Percentiles rank a stretch among this genome's conserved stretches.
Conservation (phyloP, 805 yeast species). For the Hanseniaspora taiwanica region DNA sequence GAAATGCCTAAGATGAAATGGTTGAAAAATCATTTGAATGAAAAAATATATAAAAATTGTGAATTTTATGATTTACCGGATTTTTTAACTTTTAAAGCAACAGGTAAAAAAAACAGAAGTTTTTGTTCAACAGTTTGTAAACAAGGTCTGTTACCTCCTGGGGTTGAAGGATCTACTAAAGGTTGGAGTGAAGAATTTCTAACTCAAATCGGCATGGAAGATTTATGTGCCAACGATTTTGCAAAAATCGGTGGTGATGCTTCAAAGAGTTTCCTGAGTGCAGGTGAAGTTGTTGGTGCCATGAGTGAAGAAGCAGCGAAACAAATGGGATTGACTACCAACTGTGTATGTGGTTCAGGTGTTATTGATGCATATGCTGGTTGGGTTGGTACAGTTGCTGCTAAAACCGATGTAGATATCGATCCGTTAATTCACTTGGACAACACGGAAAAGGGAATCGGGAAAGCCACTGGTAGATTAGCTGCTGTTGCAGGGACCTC, state of each 20-base stretch:
- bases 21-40: constrained; percentile 77
- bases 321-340: constrained; percentile 69
- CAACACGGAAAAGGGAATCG: constrained; percentile 32
- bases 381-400: constrained; percentile 97
- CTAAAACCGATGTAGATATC: constrained; percentile 50
- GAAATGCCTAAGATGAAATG: constrained; percentile 95
- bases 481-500: constrained; percentile 99
- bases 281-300: constrained; percentile 82
- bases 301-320: constrained; percentile 55
- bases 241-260: constrained; percentile 60
- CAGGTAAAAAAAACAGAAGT: constrained; percentile 76
- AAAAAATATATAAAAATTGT: constrained; percentile 38
- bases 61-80: constrained; percentile 91
- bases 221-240: constrained; percentile 65
- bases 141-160: constrained; percentile 87
- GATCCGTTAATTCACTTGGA: constrained; percentile 40
- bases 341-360: constrained; percentile 83
- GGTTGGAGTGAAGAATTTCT: constrained; percentile 90
- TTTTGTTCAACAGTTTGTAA: constrained; percentile 88
- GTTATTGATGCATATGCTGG: constrained; percentile 98
- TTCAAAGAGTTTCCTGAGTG: constrained; percentile 45
- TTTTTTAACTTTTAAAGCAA: constrained; percentile 81
- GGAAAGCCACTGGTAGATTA: constrained; percentile 63
- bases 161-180: constrained; percentile 70
- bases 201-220: constrained; percentile 53